phyloP scores from a whole-genome alignment of 805 yeast species.

The Wickerhamomyces strasburgensis region DNA sequence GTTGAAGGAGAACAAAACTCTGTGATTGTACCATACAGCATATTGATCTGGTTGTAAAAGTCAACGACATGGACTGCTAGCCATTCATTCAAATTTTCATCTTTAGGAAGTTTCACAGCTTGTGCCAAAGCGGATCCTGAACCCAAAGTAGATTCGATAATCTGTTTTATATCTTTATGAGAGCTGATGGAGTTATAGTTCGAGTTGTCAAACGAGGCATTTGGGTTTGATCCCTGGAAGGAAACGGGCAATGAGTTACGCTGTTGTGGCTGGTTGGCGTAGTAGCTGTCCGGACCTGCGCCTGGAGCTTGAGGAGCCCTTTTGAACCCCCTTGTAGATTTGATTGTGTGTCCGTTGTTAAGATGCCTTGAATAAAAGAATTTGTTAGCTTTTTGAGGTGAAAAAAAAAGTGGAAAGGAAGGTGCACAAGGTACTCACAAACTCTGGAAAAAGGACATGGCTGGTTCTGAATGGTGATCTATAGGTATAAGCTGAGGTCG shows the following conservation, averaged over 20 bases:
- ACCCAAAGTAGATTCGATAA: constrained; percentile 94
- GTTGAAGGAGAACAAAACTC: constrained; percentile 94
- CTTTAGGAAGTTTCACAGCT: constrained; percentile 90
- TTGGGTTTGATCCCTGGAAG: constrained; percentile 2
- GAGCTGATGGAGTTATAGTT: constrained; percentile 37
- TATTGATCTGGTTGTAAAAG: constrained; percentile 91
- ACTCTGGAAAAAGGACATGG: constrained; percentile 29
- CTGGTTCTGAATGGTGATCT: too few relatives aligned
- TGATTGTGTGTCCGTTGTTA: constrained; percentile 42
- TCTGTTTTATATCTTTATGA: constrained; percentile 74
- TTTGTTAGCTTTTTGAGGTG: constrained; percentile 5
- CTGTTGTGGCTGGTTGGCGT: constrained; percentile 15
- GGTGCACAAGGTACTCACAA: constrained; percentile 17
- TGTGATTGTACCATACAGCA: constrained; percentile 93
- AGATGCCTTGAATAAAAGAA: constrained; percentile 30
- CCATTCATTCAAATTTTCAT: constrained; percentile 92
- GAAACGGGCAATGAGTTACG: constrained; percentile 4
- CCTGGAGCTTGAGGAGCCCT: constrained; percentile 22
- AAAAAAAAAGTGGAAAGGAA: not conserved
- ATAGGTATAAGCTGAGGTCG: too few relatives aligned
- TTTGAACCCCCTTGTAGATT: constrained; percentile 42
- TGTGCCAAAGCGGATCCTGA: constrained; percentile 86
- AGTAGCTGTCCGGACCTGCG: constrained; percentile 3
- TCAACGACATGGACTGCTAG: constrained; percentile 97
- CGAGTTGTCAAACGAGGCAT: not conserved